Base-by-base conservation (phyloP, 495 filamentous ascomycete species). In the Sporormia fimetaria region DNA sequence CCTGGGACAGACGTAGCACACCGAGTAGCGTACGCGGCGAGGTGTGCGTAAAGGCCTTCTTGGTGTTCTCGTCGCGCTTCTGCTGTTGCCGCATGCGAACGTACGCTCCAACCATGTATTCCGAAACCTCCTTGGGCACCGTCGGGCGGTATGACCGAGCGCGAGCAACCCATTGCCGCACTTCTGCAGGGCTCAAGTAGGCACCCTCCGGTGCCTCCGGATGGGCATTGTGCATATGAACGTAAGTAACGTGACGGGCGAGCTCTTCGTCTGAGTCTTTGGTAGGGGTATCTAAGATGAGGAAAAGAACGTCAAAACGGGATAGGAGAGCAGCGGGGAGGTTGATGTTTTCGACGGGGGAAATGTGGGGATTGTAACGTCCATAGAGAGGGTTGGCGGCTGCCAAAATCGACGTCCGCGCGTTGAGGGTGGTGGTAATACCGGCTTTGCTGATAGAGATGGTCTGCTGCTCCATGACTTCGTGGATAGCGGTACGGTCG, bases 381-480 rank as follows among this genome's bases (percentile, higher is more conserved):
- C 90, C 90, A 55, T 96, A 98, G 8, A 98, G 73, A 32, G 90
- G 90, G 67, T 98, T 98, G 42, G 90, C 90, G 9, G 90, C 90
- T 1, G 90, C 92, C n/a, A 98, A 74, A 56, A 98, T 96, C 0
- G 90, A 92, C 10, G 90, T 94, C 32, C 90, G 81, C 2, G 90
- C 90, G 55, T 98, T 98, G 25, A 98, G 74, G 0, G 87, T 87
- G 9, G 90, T 98, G 29, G 76, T 90, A 60, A 98, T 98, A 45
- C 90, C 90, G 12, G 90, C 90, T 68, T 98, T 98, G 49, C 87
- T 94, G 51, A 98, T 96, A 40, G 84, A 93, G 42, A 98, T 98
- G 34, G 90, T 98, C 63, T 98, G 90, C 59, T 98, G 90, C 57
- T 98, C 90, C 90, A 98, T 98, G 21, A 98, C 90, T 76, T 98